Base-by-base conservation (phyloP, 257 asterid genomes). In the Salvia rosmarinus region DNA sequence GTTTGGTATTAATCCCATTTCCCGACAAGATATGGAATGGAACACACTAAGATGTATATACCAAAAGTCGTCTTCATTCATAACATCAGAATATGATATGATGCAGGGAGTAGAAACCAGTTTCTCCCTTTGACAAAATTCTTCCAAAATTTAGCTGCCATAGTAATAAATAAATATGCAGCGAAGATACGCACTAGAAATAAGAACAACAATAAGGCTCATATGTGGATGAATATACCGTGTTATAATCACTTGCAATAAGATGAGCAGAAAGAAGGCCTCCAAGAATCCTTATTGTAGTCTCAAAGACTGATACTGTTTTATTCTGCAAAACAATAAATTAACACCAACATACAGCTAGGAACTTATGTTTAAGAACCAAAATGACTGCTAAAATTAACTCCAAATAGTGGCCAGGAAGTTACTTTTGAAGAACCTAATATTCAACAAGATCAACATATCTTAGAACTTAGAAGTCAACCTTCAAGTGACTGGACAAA, bases 231-330 rank as follows among this genome's bases (percentile, higher is more conserved):
- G 73, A 68, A 62, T 42, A 55, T 95, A 95, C 99, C 98, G 98
- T 91, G 77, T 83, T 88, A 76, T 91, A 85, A 79, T 95, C 99
- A 72, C 95, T 95, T 52, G 99, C 98, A 77, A 95, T 84, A 56
- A 95, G 96, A 82, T 95, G 99, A 61, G 99, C 99, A 84, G 98
- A 91, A 43, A 95, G 88, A 78, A 95, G 79, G 77, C 99, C 99
- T 82, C 99, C 99, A 66, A 95, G 96, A 79, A 95, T 75, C 72
- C 99, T 88, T 68, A 95, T 95, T 11, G 98, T 95, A 70, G 99
- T 95, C 84, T 95, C 99, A 75, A 95, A 95, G 77, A 95, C 83
- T 46, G 99, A 95, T 44, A 95, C 98, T 1, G 99, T 95, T 84
- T 95, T 91, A 85, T 91, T 95, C 99, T 95, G 99, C 83, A 75